Base-by-base conservation (phyloP, 345 rosid species). In the Theobroma cacao region DNA sequence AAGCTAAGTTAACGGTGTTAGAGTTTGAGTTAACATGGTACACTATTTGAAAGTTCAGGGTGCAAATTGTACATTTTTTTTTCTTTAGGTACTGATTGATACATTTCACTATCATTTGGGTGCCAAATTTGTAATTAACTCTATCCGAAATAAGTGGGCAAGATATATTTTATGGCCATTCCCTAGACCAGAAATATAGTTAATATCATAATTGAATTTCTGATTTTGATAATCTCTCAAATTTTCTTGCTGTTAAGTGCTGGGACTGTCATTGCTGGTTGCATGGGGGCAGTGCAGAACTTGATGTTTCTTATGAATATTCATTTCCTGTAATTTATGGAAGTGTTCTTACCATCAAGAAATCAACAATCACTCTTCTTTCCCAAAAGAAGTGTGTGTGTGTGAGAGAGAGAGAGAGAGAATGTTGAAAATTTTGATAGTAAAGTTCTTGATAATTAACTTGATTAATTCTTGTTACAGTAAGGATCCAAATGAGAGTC, bases 401-500 rank as follows among this genome's bases (percentile, higher is more conserved):
- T 43, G n/a, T 26, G 50, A 3, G 4, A 6, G 70, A 26, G 5
- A 15, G 45, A 34, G 5, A 36, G 45, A 58, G 11, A 40, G n/a
- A 15, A 22, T 48, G 59, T 70, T 70, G 28, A 70, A 41, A 48
- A 18, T 48, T 12, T 30, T 48, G 53, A 3, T 28, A 70, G 24
- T 70, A 66, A 69, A 50, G 40, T 56, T 53, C 17, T 28, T 2
- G 36, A 41, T 34, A 7, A 63, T 56, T 68, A 80, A 55, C 74
- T 30, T 56, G 20, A 47, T 80, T 82, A 28, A 34, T 76, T 80
- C 72, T 73, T 75, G 41, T 77, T 79, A 72, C 90, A 96, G 99
- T 48, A 83, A 82, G 81, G 83, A 88, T 64, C 34, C 64, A 10
- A 18, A 50, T 24, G 86, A 82, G 75, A 80, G 67, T 77, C 92